Evolutionary conservation across 495 filamentous ascomycete species (phyloP), one percentile per base, ranked within the genome.

Genomic region (Hapsidospora chrysogenum): DNA sequence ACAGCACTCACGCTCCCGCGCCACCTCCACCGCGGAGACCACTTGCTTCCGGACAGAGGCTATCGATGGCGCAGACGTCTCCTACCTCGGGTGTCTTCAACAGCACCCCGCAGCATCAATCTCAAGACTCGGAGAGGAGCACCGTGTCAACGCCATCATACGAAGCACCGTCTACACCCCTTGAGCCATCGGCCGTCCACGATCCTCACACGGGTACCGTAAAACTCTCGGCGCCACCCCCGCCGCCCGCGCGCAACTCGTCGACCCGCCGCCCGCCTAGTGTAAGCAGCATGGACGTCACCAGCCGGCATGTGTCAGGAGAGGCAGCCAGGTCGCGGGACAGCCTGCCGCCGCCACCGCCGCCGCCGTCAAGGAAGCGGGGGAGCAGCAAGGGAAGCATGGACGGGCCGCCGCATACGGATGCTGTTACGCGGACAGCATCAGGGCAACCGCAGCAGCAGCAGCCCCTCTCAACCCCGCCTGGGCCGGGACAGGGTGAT

Each of bases 341-440:
- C 18, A 14, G 35, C 16, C 39, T 43, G 11, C 52, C 63, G 6
- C 70, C 68, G 1, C 74, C 76, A 2, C 74, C 71, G 15, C 76
- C 75, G 7, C 72, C 74, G 19, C 74, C 70, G 11, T 61, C 71
- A 10, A 62, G 72, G 31, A 60, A 64, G 37, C 60, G 72, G 16
- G 68, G 66, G 7, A 64, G 68, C 37, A 21, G 41, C 30, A 26
- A 26, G 33, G 18, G 27, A 13, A 17, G 28, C 35, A 43, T 52
- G 44, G 38, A 36, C 21, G 28, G 22, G 10, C 33, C 6, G 21
- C 17, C 20, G 8, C 17, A 6, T 6, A 26, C 6, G 23, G 6
- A 9, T 28, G n/a, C 8, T n/a, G n/a, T n/a, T n/a, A n/a, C n/a
- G n/a, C n/a, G n/a, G n/a, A n/a, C n/a, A n/a, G n/a, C n/a, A n/a